phyloP scores from a whole-genome alignment of 2,329 filamentous ascomycete genomes.

The Neonectria ditissima region DNA sequence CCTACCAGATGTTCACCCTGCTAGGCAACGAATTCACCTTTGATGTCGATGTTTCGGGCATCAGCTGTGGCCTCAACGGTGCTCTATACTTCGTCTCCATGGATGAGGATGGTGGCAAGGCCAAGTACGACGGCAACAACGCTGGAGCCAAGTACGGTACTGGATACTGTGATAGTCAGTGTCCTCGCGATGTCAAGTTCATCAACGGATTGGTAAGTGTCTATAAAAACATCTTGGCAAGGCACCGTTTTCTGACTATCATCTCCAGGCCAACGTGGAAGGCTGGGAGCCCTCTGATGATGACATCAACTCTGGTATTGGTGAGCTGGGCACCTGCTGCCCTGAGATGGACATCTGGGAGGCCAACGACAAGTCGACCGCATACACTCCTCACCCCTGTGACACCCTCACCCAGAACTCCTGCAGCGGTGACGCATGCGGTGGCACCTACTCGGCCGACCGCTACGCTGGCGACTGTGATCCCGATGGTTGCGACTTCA shows the following conservation, averaged over 20 bases:
- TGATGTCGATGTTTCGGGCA: conserved; percentile 76
- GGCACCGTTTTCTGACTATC: conserved; percentile 1
- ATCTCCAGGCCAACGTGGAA: conserved; percentile 61
- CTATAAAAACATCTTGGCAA: conserved; percentile 36
- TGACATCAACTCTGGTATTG: conserved; percentile 67
- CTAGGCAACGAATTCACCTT: conserved; percentile 78
- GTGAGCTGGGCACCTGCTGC: conserved; percentile 67
- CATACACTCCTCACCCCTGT: conserved; percentile 76
- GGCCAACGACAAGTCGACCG: conserved; percentile 73
- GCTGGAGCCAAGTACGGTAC: conserved; percentile 71
- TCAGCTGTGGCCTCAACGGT: conserved; percentile 78
- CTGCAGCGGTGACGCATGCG: conserved; percentile 64
- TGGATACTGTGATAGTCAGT: conserved; percentile 66
- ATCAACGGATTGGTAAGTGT: conserved; percentile 62
- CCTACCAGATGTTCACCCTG: conserved; percentile 74
- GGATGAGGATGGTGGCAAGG: conserved; percentile 67
- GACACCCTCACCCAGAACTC: conserved; percentile 59
- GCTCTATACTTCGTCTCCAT: conserved; percentile 76
- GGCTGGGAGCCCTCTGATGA: conserved; percentile 63
- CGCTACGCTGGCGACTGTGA: conserved; percentile 75
- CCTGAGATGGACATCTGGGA: conserved; percentile 74
- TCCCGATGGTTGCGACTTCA: conserved; percentile 78
- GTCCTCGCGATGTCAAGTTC: conserved; percentile 67
- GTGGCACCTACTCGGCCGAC: conserved; percentile 62
- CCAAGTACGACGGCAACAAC: conserved; percentile 63